phyloP scores from a whole-genome alignment of 106 monocot species.

The Dioscorea zingiberensis region DNA sequence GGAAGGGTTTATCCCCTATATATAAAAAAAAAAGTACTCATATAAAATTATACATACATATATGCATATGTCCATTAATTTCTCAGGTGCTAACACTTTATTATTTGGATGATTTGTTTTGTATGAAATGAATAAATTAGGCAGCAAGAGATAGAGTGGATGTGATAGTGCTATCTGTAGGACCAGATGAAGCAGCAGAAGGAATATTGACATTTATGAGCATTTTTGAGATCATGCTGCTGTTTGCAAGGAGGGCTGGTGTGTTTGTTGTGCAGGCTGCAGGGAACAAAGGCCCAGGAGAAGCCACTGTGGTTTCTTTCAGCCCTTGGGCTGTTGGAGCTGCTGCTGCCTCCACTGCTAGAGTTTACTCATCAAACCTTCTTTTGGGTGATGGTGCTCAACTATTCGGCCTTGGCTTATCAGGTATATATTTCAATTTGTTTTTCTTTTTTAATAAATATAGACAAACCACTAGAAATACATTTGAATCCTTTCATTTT shows the following conservation, averaged over 20 bases:
- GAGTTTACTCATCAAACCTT: slow-evolving; percentile 32
- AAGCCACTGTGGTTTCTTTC: slow-evolving; percentile 47
- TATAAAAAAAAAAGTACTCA: no score
- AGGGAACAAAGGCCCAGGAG: slow-evolving; percentile 64
- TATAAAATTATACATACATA: no score
- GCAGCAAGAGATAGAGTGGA: slow-evolving; percentile 67
- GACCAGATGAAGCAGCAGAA: slow-evolving; percentile 49
- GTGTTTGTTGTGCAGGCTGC: slow-evolving; percentile 79
- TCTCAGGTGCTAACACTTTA: no score
- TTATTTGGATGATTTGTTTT: no score
- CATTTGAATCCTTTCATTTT: no score
- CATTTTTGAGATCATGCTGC: slow-evolving; percentile 41
- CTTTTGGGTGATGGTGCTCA: slow-evolving; percentile 23
- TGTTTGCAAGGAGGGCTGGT: slow-evolving; percentile 56
- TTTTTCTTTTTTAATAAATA: no score
- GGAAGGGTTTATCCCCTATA: no score
- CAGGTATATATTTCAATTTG: slow-evolving; percentile 26
- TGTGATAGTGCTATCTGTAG: slow-evolving; percentile 60
- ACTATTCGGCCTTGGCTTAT: slow-evolving; percentile 50
- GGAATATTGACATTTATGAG: slow-evolving; percentile 39
- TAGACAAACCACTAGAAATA: no score
- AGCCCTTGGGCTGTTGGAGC: slow-evolving; percentile 69
- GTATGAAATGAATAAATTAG: slow-evolving; percentile 21
- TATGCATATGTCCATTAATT: no score
- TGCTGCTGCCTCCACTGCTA: slow-evolving; percentile 48